phyloP scores from a whole-genome alignment of 306 rosid genomes.

The Lithocarpus polystachyus region DNA sequence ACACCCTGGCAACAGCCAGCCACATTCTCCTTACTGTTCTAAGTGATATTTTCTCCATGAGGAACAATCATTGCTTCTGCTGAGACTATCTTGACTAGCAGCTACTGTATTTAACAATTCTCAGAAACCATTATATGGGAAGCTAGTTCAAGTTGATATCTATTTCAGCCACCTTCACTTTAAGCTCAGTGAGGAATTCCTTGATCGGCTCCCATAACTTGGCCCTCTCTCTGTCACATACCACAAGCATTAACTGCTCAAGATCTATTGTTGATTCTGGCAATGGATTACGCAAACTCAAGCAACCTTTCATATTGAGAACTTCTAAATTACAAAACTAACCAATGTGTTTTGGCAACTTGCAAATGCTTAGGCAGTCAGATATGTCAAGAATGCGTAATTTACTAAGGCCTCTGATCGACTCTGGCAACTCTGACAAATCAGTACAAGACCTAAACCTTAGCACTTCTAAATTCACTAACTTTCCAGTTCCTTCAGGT shows the following conservation, averaged over 20 bases:
- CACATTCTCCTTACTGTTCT: no score
- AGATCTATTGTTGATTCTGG: conserved; percentile 18
- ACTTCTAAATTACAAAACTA: conserved; percentile 11
- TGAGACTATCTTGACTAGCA: no score
- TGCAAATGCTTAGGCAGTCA: conserved; percentile 27
- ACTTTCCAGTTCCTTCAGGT: conserved; percentile 23
- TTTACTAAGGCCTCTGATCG: background rate
- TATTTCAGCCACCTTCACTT: conserved; percentile 6
- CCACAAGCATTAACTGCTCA: conserved; percentile 13
- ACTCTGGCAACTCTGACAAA: conserved; percentile 16
- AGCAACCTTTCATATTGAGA: conserved; percentile 23
- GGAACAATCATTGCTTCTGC: no score
- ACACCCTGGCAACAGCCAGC: no score
- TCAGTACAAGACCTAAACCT: conserved; percentile 33
- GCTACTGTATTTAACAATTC: background rate
- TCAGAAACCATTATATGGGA: background rate
- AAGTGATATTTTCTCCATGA: no score
- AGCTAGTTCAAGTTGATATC: conserved; percentile 33
- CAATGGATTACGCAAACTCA: conserved; percentile 5
- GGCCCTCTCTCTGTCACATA: conserved; percentile 29
- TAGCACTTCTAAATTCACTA: conserved; percentile 20
- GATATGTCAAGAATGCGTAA: conserved; percentile 29
- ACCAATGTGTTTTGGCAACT: conserved; percentile 31
- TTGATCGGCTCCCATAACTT: background rate
- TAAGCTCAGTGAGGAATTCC: background rate